Evolutionary conservation across 2,329 filamentous ascomycete species (phyloP).

Genomic region (Botryotinia globosa): DNA sequence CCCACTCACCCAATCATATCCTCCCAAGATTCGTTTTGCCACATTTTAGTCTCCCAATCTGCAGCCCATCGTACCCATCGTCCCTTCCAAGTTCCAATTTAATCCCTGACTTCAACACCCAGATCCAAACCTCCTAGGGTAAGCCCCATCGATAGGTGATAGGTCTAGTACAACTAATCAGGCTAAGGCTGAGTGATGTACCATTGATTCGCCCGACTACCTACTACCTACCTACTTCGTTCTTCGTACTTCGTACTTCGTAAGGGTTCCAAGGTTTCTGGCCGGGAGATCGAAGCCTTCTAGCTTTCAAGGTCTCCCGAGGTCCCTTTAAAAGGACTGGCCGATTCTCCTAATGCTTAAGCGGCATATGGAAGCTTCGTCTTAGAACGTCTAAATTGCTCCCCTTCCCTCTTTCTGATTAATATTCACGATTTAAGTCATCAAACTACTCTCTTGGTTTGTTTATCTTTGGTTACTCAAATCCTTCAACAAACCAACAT

Average conservation of each 20-base stretch:
- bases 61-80: neutral
- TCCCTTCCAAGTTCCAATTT: too few relatives aligned
- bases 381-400: neutral
- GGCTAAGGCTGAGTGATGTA: constrained; percentile 18
- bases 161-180: constrained; percentile 9
- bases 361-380: neutral
- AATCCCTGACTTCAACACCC: neutral
- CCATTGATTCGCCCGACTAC: neutral
- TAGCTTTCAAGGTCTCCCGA: constrained; percentile 2
- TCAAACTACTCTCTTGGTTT: neutral
- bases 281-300: neutral
- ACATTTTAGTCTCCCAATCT: neutral
- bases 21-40: neutral
- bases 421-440: neutral
- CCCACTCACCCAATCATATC: neutral
- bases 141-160: constrained; percentile 1
- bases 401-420: neutral
- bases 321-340: constrained; percentile 12
- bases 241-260: too few relatives aligned
- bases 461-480: neutral
- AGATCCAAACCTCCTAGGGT: neutral
- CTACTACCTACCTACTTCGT: too few relatives aligned
- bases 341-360: constrained; percentile 8
- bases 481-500: neutral
- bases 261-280: neutral